Evolutionary conservation across 768 basidiomycete species (phyloP).

Genomic region (Suillus lakei): DNA sequence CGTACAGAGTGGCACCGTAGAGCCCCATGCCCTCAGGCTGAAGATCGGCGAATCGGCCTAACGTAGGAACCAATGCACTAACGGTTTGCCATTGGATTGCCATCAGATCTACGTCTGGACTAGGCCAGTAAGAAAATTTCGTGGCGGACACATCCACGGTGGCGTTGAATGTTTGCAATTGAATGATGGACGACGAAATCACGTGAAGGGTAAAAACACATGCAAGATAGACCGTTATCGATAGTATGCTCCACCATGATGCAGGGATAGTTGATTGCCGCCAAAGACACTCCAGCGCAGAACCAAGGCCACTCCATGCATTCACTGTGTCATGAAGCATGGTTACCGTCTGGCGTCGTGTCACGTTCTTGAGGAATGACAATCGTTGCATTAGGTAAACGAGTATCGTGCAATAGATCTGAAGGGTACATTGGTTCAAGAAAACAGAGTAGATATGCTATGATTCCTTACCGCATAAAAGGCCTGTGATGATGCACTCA

Average conservation of each 20-base stretch:
- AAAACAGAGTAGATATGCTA: slow-evolving; percentile 1
- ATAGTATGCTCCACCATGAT: slow-evolving; percentile 16
- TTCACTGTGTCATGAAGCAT: slow-evolving; percentile 21
- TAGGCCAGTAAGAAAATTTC: slow-evolving; percentile 15
- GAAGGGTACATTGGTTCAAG: background rate
- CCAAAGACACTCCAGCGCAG: slow-evolving; percentile 21
- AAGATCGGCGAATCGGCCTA: background rate
- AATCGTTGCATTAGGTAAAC: slow-evolving; percentile 26
- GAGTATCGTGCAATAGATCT: slow-evolving; percentile 23
- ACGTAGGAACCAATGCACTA: slow-evolving; percentile 7
- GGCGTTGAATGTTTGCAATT: slow-evolving; percentile 19
- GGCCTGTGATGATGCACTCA: slow-evolving; percentile 7
- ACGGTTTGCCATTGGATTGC: slow-evolving; percentile 5
- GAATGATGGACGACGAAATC: slow-evolving; percentile 25
- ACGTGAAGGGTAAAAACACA: slow-evolving; percentile 25
- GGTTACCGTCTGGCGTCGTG: slow-evolving; percentile 18
- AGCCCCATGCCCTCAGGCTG: slow-evolving; percentile 17
- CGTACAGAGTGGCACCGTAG: slow-evolving; percentile 18
- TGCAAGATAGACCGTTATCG: slow-evolving; percentile 21
- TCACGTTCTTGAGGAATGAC: slow-evolving; percentile 10
- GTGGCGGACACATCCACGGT: background rate
- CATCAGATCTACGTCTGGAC: background rate
- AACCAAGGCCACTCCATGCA: slow-evolving; percentile 30
- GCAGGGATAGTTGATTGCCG: slow-evolving; percentile 17
- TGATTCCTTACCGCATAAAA: slow-evolving; percentile 10